Evolutionary conservation across 169 alveolate genomes (phyloP).

Genomic region (Plasmodium adleri): DNA sequence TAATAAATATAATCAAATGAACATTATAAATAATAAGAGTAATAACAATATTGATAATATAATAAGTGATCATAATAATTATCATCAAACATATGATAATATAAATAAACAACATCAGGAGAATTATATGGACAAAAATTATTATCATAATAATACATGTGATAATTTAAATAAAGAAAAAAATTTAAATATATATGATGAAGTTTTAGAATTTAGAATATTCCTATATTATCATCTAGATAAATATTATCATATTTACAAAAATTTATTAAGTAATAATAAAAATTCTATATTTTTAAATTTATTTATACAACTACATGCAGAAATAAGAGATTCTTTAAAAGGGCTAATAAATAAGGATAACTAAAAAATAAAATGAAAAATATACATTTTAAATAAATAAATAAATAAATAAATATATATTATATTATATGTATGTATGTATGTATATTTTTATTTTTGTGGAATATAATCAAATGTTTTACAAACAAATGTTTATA

Average conservation of each 20-base stretch:
- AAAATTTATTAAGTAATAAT: conserved; percentile 29
- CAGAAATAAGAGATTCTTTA: conserved; percentile 36
- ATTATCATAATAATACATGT: neutral
- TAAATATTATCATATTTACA: conserved; percentile 41
- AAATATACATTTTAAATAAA: neutral
- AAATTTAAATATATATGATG: conserved; percentile 1
- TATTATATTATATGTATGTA: neutral
- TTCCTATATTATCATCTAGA: conserved; percentile 59
- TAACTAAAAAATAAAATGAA: neutral
- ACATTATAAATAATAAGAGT: neutral
- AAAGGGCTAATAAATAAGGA: conserved; percentile 1
- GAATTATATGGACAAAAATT: neutral
- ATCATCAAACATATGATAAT: neutral
- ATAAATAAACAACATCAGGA: neutral
- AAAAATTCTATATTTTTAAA: conserved; percentile 22
- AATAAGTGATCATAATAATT: conserved; percentile 1
- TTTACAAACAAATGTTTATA: too few species aligned
- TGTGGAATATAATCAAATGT: too few species aligned
- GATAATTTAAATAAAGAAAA: neutral
- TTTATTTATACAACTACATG: conserved; percentile 37
- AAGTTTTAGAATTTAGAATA: conserved; percentile 23
- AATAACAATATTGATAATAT: too few species aligned
- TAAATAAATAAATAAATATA: neutral
- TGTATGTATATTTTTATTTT: too few species aligned
- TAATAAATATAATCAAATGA: neutral